These are phyloP conservation scores for Crassisporium funariophilum DNA, from an alignment of 768 basidiomycete species.

Conservation along the genomic window DNA sequence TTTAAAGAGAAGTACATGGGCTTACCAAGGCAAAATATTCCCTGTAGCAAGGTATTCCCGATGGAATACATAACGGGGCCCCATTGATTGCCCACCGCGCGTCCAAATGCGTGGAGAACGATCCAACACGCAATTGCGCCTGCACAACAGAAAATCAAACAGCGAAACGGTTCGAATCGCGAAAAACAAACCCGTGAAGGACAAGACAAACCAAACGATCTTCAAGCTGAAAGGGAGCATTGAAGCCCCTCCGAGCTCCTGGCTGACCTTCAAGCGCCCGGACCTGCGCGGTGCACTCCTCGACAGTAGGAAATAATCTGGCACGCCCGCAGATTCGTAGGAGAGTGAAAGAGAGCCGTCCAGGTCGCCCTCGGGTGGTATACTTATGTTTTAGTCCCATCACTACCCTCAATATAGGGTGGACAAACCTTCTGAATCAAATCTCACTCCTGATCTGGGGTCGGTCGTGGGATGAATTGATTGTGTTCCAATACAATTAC, in stretches of 20 bases:
- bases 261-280: not conserved
- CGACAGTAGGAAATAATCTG: too few species aligned
- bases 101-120: slow-evolving; percentile 47
- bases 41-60: slow-evolving; percentile 54
- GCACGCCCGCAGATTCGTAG: too few species aligned
- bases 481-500: too few species aligned
- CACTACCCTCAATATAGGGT: too few species aligned
- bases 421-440: too few species aligned
- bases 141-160: slow-evolving; percentile 19
- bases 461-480: too few species aligned
- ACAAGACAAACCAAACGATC: slow-evolving; percentile 59
- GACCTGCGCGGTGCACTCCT: too few species aligned
- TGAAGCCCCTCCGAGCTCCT: not conserved
- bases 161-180: not conserved
- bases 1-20: not conserved
- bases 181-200: slow-evolving; percentile 47
- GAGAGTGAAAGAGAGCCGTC: too few species aligned
- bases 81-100: slow-evolving; percentile 48
- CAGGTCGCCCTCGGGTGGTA: too few species aligned
- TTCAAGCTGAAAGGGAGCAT: slow-evolving; percentile 64
- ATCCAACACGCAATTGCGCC: slow-evolving; percentile 55
- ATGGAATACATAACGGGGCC: slow-evolving; percentile 48
- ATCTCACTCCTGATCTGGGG: too few species aligned
- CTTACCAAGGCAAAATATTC: slow-evolving; percentile 62
- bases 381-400: too few species aligned